Base-by-base conservation (phyloP, 1,139 yeast species). In the Candida buenavistaensis region DNA sequence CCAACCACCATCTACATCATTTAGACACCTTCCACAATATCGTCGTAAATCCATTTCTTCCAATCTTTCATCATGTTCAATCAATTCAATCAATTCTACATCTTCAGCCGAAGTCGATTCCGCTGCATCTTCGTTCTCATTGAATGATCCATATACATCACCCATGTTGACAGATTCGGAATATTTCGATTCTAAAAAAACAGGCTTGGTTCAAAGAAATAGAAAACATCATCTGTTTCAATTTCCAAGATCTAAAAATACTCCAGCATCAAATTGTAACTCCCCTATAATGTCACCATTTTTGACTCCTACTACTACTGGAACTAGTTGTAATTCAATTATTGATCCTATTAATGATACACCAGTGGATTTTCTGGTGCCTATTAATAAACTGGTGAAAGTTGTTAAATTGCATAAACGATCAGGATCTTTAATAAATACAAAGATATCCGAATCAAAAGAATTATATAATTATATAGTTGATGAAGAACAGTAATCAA, bases 341-440 rank as follows among this genome's bases (percentile, higher is more conserved):
- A 53, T 62, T 32, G 71, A 67, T 44, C 68, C 71, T 3, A 64
- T 66, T 33, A 65, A 64, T 43, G 75, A 67, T 38, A 48, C 69
- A 8, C 72, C 73, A 9, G 70, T 65, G 32, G 74, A 68, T 40
- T 64, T 64, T 36, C 47, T 60, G 3, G 60, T 63, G 15, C 63
- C 67, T 7, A 30, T 17, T 7, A 17, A 17, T 17, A 17, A 17
- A 17, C 5, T 17, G 19, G 19, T 17, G 7, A 22, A 22, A 22
- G 24, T 12, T 22, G 13, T 15, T 3, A 16, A 20, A 11, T 15
- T 33, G n/a, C 35, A 33, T 26, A 23, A 26, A 19, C 32, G 39
- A 10, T 50, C 59, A 9, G 56, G 57, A 8, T 46, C 58, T 19
- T 40, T 50, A 11, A 41, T 54, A 30, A 48, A 57, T 23, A 51